phyloP scores from a whole-genome alignment of 257 asterid species.

The Solanum sejunctum region DNA sequence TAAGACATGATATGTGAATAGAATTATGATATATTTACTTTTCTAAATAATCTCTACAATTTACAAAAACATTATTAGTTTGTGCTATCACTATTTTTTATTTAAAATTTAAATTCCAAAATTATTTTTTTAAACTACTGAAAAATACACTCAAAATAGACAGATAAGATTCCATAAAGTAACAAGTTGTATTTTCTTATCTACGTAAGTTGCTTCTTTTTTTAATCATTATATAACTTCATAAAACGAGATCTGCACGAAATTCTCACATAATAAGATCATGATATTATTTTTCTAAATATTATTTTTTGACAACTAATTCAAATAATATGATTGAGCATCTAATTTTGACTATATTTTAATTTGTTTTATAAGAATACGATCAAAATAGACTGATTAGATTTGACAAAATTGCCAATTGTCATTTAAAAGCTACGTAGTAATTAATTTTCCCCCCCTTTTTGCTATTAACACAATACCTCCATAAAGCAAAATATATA shows the following conservation, averaged over 20 bases:
- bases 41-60: background rate
- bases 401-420: background rate
- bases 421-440: background rate
- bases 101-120: background rate
- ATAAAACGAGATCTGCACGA: background rate
- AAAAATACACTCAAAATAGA: background rate
- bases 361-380: background rate
- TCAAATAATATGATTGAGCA: background rate
- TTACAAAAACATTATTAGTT: background rate
- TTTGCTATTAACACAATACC: background rate
- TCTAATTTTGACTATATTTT: too few species aligned
- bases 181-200: background rate
- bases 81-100: background rate
- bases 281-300: background rate
- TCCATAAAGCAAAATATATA: background rate
- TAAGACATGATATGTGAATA: background rate
- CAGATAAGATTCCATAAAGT: background rate
- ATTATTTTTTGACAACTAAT: background rate
- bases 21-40: background rate
- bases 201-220: background rate
- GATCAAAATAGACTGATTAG: rapidly evolving
- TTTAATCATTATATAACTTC: background rate
- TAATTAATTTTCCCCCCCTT: background rate
- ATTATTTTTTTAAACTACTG: background rate
- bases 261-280: too few species aligned